Evolutionary conservation across 306 rosid genomes (phyloP).

Genomic region (Abrus precatorius): DNA sequence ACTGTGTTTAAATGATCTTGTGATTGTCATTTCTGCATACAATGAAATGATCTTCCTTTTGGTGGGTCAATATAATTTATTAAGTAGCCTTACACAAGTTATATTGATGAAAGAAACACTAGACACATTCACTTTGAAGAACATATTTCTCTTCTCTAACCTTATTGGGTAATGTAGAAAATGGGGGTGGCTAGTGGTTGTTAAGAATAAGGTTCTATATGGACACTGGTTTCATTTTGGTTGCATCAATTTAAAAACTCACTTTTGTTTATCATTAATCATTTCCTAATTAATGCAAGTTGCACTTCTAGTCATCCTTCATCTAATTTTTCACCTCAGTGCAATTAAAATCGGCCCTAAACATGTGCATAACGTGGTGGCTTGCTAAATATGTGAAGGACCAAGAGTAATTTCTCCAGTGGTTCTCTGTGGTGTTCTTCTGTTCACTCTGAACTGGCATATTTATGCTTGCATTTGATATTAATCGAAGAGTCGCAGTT

Average conservation of each 20-base stretch:
- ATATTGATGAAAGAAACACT: not conserved
- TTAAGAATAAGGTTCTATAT: not conserved
- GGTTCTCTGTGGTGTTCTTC: not conserved
- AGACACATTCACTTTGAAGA: not conserved
- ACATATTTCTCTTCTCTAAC: not conserved
- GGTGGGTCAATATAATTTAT: not conserved
- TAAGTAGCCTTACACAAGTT: not conserved
- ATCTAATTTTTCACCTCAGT: not conserved
- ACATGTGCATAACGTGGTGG: not conserved
- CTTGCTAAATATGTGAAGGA: not conserved
- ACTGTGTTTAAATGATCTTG: not conserved
- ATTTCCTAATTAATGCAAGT: slow-evolving; percentile 9
- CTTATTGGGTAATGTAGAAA: not conserved
- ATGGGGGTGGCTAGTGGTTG: not conserved
- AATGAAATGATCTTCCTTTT: not conserved
- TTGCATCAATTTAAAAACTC: not conserved
- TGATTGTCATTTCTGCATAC: not conserved
- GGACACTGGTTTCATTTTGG: not conserved
- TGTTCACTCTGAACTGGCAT: not conserved
- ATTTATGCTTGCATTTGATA: not conserved
- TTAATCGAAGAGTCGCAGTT: not conserved
- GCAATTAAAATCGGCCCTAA: not conserved
- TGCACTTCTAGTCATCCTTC: not conserved
- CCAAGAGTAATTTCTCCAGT: not conserved
- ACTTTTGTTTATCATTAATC: not conserved